Evolutionary conservation across 2,329 filamentous ascomycete species (phyloP).

Genomic region (Hypoxylon rubiginosum): DNA sequence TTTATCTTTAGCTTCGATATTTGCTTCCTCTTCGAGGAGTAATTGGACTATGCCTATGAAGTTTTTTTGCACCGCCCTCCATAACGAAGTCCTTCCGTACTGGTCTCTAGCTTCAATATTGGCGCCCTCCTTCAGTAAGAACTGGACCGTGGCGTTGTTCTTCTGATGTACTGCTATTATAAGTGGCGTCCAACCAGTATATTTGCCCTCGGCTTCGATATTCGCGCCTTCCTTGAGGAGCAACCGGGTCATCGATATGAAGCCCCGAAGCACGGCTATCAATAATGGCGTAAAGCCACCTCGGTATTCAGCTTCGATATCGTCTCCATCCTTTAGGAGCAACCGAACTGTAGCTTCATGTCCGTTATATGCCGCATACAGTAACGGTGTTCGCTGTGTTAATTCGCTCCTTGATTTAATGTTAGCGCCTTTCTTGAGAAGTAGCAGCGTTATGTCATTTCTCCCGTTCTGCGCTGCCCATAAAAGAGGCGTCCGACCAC

Average conservation of each 20-base stretch:
- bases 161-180: too few species aligned
- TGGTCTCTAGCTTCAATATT: neutral
- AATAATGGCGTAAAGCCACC: neutral
- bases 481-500: conserved; percentile 7
- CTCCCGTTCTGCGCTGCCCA: neutral
- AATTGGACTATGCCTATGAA: neutral
- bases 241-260: neutral
- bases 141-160: neutral
- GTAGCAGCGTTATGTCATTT: neutral
- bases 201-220: neutral
- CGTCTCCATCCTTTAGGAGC: conserved; percentile 20
- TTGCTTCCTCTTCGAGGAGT: neutral
- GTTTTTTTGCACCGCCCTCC: neutral
- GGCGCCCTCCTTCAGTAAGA: neutral
- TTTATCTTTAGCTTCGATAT: neutral
- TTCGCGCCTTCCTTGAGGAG: neutral
- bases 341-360: conserved; percentile 6
- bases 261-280: neutral
- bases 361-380: conserved; percentile 2
- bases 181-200: too few species aligned
- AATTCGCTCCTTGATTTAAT: neutral
- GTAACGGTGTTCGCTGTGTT: conserved; percentile 6
- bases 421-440: neutral
- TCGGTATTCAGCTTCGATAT: neutral
- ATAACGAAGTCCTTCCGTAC: neutral